Evolutionary conservation across 1,284 basidiomycete species (phyloP), one percentile per base, ranked within the genome.

Genomic region (Cryptococcus floricola): DNA sequence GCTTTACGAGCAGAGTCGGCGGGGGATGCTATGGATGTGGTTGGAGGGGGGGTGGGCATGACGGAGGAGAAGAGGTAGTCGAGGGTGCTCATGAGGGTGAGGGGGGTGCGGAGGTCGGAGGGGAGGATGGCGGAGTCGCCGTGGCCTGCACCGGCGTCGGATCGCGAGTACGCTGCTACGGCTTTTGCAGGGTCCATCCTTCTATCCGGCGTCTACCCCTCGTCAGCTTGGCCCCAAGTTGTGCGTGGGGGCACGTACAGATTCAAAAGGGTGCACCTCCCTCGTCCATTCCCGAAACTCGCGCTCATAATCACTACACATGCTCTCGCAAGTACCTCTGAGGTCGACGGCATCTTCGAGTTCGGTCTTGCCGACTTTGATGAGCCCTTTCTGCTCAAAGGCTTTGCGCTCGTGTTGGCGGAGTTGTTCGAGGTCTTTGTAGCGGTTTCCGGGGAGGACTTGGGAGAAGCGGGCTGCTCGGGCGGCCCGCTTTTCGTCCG

Each of bases 121-220:
- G 95, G 94, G 1, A 96, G 74, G 77, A 95, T 90, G 13, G 66
- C 65, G 12, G 68, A 62, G 10, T 60, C 67, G 25, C 73, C 73
- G 39, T 67, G 64, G 9, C 72, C 73, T 16, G 72, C 72, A 3
- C 95, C 94, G 1, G 92, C 91, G 23, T 68, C 82, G 3, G 91
- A 93, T 37, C 95, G 87, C 67, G 95, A 91, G 73, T 95, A 98
- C 67, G 89, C 90, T 71, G 96, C 96, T 54, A 98, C 95, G 0
- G 94, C 92, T 50, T 87, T 85, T 39, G 80, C 80, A 60, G 92
- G 91, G 67, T 96, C 87, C 14, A 97, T 87, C 19, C 87, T 86
- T 47, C 85, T 48, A 59, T 27, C 75, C 73, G 46, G 67, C 64
- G 59, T 66, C 71, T 73, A 66, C 54, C 16, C 16, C 13, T 10